Percentiles rank a stretch among this genome's conserved stretches.
Evolutionary conservation across 306 rosid genomes (phyloP).

Genomic region (Quercus agrifolia): DNA sequence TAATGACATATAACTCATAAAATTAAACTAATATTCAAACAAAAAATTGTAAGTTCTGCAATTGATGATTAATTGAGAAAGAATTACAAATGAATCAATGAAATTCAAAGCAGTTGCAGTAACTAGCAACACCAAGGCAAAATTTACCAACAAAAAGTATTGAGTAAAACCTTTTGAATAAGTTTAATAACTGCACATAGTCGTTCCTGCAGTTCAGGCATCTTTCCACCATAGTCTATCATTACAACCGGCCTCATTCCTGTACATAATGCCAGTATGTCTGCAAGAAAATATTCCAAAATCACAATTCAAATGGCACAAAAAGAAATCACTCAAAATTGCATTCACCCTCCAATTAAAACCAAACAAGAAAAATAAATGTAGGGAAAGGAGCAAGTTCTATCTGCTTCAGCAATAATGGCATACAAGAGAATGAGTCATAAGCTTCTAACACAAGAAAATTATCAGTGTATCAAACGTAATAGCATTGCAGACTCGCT

Average conservation of each 20-base stretch:
- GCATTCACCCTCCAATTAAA: neutral
- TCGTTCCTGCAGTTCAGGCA: conserved; percentile 74
- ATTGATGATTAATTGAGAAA: neutral
- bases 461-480: neutral
- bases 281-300: neutral
- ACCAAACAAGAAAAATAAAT: neutral
- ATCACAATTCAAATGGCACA: neutral
- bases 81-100: neutral
- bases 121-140: neutral
- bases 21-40: neutral
- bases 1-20: too few relatives aligned
- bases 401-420: neutral
- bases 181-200: conserved; percentile 53
- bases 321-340: neutral
- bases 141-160: neutral
- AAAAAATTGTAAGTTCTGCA: neutral
- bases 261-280: conserved; percentile 29
- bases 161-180: conserved; percentile 37
- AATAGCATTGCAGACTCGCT: neutral
- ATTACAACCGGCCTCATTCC: conserved; percentile 77
- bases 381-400: neutral
- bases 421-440: neutral
- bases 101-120: neutral
- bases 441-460: neutral
- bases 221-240: conserved; percentile 85